phyloP scores from a whole-genome alignment of 352 stramenopile genomes.

The Phytophthora uliginosa region DNA sequence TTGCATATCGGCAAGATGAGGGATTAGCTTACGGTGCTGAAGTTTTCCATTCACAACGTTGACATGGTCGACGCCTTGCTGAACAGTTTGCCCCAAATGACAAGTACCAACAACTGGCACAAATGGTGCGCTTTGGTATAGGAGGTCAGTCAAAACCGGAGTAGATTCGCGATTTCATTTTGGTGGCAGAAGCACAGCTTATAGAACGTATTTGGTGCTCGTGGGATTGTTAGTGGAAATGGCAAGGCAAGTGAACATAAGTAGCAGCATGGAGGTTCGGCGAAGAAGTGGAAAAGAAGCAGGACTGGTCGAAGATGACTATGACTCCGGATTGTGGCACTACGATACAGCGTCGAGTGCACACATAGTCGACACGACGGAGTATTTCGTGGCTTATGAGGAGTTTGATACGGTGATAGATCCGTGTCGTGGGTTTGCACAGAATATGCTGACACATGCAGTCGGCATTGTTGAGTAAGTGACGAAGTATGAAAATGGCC shows the following conservation, averaged over 20 bases:
- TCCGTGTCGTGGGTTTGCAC: neutral
- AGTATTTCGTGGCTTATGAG: neutral
- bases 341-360: neutral
- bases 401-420: neutral
- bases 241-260: neutral
- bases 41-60: neutral
- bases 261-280: neutral
- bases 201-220: neutral
- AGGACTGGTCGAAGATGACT: neutral
- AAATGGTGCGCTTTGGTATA: neutral
- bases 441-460: neutral
- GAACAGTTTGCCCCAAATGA: neutral
- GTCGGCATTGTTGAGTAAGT: neutral
- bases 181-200: neutral
- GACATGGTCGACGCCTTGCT: neutral
- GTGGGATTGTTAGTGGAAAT: neutral
- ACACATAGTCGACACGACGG: neutral
- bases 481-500: no score
- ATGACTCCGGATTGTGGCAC: conserved; percentile 3
- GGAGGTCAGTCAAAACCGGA: neutral
- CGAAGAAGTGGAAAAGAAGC: conserved; percentile 1
- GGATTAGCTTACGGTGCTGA: neutral
- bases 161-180: neutral
- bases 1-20: neutral
- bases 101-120: neutral